Evolutionary conservation across 371 early-diverging fungal genomes (phyloP), one percentile per base, ranked within the genome.

Genomic region (Rhizopus sp.): DNA sequence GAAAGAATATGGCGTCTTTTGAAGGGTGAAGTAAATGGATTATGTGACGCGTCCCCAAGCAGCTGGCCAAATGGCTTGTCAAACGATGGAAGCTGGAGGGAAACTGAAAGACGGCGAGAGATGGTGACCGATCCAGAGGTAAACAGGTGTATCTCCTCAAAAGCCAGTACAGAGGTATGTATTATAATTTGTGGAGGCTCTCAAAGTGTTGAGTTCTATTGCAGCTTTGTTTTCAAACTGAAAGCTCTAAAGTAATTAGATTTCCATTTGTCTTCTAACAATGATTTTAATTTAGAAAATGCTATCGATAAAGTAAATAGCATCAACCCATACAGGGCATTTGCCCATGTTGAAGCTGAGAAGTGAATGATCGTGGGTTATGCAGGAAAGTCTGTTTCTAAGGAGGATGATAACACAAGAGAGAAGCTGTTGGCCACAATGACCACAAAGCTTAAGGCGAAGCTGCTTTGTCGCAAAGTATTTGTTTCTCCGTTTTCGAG

Each of bases 401-500:
- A 47, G 47, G 47, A 47, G 31, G 47, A 47, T 47, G 47, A 47
- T 4, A 47, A 6, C 29, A 30, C 31, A 6, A 16, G 47, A 33
- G 9, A 23, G 1, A 16, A 16, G 13, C 33, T 29, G 8, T 31
- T 47, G 6, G 5, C 17, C 7, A 2, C 31, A 47, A 30, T 44
- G 41, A 53, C 42, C 33, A 53, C 42, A 42, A 53, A 53, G 16
- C 33, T 53, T 15, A 41, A 44, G 44, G 32, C 54, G 31, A 53
- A 53, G 44, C 42, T 53, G 53, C 34, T 44, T 53, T 53, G 53
- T 55, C 10, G 46, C 5, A 45, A 55, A 46, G 55, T 55, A 45
- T 55, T 55, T 35, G 55, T 55, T 45, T 55, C 55, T 32, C 55
- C 45, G 17, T 44, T 55, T 55, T 55, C 55, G 40, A 55, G 42